A percentile compares a stretch with the other conserved stretches of the same genome.
These are phyloP conservation scores for Rhynchospora breviuscula DNA, from an alignment of 176 grass and related monocot species.

Conservation along the genomic window DNA sequence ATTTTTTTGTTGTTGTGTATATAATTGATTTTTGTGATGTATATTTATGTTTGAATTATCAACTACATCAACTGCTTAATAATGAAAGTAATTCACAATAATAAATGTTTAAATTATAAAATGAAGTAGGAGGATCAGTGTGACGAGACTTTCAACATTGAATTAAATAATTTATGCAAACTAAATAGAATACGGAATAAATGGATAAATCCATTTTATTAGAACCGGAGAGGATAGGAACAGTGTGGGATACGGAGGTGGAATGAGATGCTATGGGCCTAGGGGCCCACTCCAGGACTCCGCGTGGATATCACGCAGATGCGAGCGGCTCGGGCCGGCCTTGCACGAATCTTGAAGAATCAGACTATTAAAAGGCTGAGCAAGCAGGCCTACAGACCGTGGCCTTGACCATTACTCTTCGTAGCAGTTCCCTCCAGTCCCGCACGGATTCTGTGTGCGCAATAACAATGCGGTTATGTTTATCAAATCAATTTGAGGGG, in stretches of 20 bases:
- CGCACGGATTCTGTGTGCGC: background rate
- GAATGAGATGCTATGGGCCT: conserved; percentile 3
- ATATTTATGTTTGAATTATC: background rate
- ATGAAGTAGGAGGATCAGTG: background rate
- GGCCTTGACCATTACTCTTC: background rate
- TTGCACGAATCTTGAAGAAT: conserved; percentile 2
- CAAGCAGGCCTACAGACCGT: background rate
- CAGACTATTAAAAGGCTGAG: background rate
- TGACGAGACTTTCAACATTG: background rate
- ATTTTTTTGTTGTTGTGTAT: no score
- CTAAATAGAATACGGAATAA: background rate
- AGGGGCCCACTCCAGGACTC: background rate
- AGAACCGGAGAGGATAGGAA: background rate
- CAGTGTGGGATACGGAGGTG: background rate
- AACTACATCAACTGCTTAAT: background rate
- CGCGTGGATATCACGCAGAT: conserved; percentile 25
- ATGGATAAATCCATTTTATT: background rate
- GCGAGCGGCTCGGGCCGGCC: background rate
- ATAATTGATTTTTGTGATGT: background rate
- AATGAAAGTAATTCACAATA: background rate
- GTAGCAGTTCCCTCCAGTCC: background rate
- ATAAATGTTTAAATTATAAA: background rate
- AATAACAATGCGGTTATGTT: background rate
- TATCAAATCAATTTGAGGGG: background rate
- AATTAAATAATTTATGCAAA: background rate